Percentiles rank a stretch among this genome's conserved stretches.
Evolutionary conservation across 208 protist species (phyloP).

Genomic region (Leishmania arabica): DNA sequence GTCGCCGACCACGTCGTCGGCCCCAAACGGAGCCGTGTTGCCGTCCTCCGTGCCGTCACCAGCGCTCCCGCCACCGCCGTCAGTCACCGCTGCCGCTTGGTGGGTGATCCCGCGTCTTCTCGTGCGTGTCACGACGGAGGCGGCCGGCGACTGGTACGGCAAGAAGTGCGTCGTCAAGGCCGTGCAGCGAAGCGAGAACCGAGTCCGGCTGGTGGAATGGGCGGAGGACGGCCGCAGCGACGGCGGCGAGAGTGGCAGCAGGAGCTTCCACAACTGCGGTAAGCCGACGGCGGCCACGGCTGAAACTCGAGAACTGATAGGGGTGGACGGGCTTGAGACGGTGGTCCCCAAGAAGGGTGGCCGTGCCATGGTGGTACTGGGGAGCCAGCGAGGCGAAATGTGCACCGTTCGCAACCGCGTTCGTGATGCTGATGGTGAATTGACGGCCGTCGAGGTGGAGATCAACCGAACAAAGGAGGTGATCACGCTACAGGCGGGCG

Average conservation of each 20-base stretch:
- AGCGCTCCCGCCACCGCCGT: not conserved
- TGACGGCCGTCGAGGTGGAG: conserved; percentile 55
- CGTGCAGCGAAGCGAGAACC: conserved; percentile 46
- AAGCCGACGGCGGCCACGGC: not conserved
- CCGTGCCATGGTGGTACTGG: conserved; percentile 65
- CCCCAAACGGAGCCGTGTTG: not conserved
- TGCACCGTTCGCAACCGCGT: conserved; percentile 47
- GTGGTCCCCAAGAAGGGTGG: conserved; percentile 74
- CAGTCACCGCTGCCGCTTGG: conserved; percentile 33
- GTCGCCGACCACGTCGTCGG: conserved; percentile 12
- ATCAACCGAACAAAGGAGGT: conserved; percentile 40
- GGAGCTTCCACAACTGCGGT: not conserved
- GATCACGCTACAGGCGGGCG: conserved; percentile 45
- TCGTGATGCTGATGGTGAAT: conserved; percentile 37
- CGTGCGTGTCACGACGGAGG: conserved; percentile 71
- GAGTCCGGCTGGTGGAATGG: conserved; percentile 52
- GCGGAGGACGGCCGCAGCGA: not conserved
- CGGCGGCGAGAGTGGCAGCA: conserved; percentile 8
- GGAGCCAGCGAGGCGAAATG: conserved; percentile 59
- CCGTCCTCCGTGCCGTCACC: not conserved
- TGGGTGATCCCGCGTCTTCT: conserved; percentile 77
- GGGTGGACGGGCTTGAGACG: conserved; percentile 65
- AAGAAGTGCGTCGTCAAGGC: conserved; percentile 68
- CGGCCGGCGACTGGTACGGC: conserved; percentile 58
- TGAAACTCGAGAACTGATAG: conserved; percentile 62